Conservation (phyloP, 305 asterid genomes). For the Solanum aculeatissimum region DNA sequence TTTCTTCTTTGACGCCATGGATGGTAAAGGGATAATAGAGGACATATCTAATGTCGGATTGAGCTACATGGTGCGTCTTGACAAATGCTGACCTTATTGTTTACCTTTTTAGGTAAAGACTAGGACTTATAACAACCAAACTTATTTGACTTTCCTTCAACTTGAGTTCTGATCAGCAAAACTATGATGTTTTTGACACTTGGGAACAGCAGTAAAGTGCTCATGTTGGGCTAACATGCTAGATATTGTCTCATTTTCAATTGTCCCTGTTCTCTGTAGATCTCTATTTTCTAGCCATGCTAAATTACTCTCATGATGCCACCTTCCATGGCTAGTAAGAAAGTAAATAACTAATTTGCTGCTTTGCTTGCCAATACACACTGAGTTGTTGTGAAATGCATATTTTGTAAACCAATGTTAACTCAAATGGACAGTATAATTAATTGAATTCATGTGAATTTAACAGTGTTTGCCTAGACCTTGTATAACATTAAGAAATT, state of each 20-base stretch:
- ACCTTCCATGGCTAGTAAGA: not conserved
- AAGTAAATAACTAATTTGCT: not conserved
- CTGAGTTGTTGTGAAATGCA: not conserved
- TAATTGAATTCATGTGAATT: not conserved
- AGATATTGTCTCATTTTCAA: not conserved
- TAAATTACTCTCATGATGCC: not conserved
- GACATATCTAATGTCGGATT: constrained; percentile 31
- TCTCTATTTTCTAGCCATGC: not conserved
- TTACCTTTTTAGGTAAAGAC: not conserved
- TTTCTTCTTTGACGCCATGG: constrained; percentile 75
- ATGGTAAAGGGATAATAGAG: constrained; percentile 83
- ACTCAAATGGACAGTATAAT: not conserved
- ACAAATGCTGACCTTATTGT: not conserved
- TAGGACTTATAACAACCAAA: not conserved
- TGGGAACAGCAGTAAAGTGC: not conserved
- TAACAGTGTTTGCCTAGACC: not conserved
- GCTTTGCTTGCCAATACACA: not conserved
- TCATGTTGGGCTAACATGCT: not conserved
- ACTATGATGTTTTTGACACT: not conserved
- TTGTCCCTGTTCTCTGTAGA: not conserved
- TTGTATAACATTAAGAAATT: too few relatives aligned
- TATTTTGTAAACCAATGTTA: not conserved
- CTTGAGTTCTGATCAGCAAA: not conserved
- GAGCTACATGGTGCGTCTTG: not conserved
- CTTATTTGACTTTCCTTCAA: not conserved